Evolutionary conservation across 2,329 filamentous ascomycete genomes (phyloP).

Genomic region (Epichloe brachyelytri): DNA sequence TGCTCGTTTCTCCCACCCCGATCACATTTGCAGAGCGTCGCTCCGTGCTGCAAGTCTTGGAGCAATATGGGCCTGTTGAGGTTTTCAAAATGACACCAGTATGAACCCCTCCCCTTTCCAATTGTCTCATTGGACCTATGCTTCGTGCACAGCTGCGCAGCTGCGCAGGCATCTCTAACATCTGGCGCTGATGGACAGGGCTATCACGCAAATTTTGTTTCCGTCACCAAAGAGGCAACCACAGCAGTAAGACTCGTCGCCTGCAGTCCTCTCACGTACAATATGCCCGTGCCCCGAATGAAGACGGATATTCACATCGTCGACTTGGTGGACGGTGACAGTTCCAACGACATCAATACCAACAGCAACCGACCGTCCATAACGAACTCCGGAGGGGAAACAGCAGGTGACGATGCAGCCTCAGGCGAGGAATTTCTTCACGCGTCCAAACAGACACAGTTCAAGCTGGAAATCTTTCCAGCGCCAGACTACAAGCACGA

Average conservation of each 20-base stretch:
- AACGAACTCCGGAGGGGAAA: neutral
- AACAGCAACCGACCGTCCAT: slow-evolving; percentile 1
- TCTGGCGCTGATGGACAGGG: slow-evolving; percentile 20
- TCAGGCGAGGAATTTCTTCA: neutral
- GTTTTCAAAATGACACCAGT: slow-evolving; percentile 31
- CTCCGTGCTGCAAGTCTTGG: slow-evolving; percentile 38
- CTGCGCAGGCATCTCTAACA: neutral
- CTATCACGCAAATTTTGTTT: slow-evolving; percentile 35
- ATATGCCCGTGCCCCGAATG: slow-evolving; percentile 19
- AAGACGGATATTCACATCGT: slow-evolving; percentile 20
- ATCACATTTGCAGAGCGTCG: slow-evolving; percentile 40
- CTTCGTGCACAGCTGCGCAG: neutral
- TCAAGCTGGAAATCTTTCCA: slow-evolving; percentile 29
- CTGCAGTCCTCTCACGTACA: slow-evolving; percentile 35
- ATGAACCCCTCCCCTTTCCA: neutral
- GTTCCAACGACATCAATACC: slow-evolving; percentile 6
- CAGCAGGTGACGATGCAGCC: neutral
- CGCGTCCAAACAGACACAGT: slow-evolving; percentile 18
- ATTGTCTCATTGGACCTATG: no score
- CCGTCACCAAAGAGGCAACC: slow-evolving; percentile 28
- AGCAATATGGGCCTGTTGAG: slow-evolving; percentile 36
- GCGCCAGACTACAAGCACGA: slow-evolving; percentile 27
- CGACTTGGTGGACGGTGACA: slow-evolving; percentile 14
- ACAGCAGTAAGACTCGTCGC: slow-evolving; percentile 27
- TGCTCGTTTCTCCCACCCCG: slow-evolving; percentile 39